Base-by-base conservation (phyloP, 2,329 filamentous ascomycete genomes). In the Dothistroma pini region DNA sequence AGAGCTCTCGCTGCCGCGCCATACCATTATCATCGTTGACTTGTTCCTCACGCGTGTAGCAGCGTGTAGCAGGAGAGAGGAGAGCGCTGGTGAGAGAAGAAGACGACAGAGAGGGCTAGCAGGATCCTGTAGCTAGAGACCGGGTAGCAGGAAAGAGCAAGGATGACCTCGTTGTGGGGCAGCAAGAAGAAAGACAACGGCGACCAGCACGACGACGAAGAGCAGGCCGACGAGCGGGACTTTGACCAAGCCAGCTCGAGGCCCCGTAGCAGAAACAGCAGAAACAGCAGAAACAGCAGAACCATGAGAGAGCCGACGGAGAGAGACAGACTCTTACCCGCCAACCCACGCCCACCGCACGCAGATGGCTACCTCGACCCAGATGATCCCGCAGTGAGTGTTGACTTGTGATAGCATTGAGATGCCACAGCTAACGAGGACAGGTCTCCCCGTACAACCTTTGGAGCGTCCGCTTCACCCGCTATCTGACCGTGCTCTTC, bases 371-470 rank as follows among this genome's bases (percentile, higher is more conserved):
- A 88, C 70, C 79, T 93, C 58, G 89, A 88, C 69, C 89, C 89
- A 12, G 89, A 92, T 79, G 89, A 93, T 73, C 90, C 89, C 73
- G 89, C 89, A 66, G 90, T 96, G 76, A 75, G 84, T 72, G 7
- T 10, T 22, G 3, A 10, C 22, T 49, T 35, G 12, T 10, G 25
- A 41, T 31, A 14, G 12, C n/a, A 57, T 48, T 35, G 12, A 35
- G n/a, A 32, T 54, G 10, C 22, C 51, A 11, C 21, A 47, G 61
- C 70, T 75, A 61, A 74, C 49, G 12, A 21, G 12, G 8, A 4
- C 54, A 79, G 81, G 87, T 90, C 25, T 90, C 91, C 2, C 95
- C 95, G 0, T 97, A 97, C 78, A 99, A 99, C 70, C 84, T 97
- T 41, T 96, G 92, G 89, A 91, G 86, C 61, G 89, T 99, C 54